phyloP scores from a whole-genome alignment of 2,329 filamentous ascomycete species.

The Aspergillus uvarum region DNA sequence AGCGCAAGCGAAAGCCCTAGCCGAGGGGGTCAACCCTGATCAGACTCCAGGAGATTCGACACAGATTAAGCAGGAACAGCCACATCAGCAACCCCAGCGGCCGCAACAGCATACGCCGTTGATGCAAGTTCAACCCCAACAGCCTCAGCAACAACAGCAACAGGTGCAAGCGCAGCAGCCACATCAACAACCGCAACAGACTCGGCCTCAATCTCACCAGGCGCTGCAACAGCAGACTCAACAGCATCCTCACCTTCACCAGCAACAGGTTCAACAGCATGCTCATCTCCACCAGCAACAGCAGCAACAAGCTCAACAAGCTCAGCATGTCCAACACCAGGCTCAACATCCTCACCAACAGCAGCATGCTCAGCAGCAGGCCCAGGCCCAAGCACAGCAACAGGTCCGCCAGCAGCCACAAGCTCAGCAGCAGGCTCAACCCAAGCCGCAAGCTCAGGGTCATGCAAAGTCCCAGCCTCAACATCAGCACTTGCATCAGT shows the following conservation, averaged over 20 bases:
- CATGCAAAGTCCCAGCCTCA: neutral
- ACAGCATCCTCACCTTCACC: conserved; percentile 7
- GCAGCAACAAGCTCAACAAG: neutral
- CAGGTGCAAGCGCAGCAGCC: conserved; percentile 15
- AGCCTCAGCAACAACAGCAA: conserved; percentile 18
- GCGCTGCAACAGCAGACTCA: conserved; percentile 18
- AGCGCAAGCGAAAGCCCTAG: conserved; percentile 13
- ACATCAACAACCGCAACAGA: conserved; percentile 16
- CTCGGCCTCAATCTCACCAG: conserved; percentile 18
- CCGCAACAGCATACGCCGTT: neutral
- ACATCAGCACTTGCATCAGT: conserved; percentile 3
- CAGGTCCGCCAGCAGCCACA: conserved; percentile 6
- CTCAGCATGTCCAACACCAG: neutral
- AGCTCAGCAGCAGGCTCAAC: neutral
- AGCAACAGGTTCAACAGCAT: neutral
- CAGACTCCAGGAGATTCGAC: neutral
- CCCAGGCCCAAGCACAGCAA: conserved; percentile 18
- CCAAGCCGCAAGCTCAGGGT: neutral
- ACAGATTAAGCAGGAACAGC: neutral
- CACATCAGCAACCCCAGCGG: neutral
- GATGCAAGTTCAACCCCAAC: neutral
- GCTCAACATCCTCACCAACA: conserved; percentile 4
- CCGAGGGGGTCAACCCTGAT: neutral
- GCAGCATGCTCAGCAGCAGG: conserved; percentile 19
- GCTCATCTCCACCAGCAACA: neutral